Evolutionary conservation across 2,329 filamentous ascomycete genomes (phyloP).

Genomic region (Xylaria sp.): DNA sequence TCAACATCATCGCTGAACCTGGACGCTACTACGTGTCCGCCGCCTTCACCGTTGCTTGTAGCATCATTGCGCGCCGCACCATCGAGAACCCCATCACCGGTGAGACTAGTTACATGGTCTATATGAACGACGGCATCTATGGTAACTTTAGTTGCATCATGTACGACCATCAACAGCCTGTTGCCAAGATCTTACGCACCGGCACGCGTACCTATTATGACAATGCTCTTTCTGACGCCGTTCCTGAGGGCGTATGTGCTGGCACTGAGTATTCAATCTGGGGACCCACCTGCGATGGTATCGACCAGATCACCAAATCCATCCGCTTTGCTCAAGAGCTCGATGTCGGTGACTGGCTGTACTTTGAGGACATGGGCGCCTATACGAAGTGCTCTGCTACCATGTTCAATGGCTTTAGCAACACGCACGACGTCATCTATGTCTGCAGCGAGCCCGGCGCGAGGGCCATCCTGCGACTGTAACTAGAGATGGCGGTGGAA

Average conservation of each 20-base stretch:
- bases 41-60: conserved; percentile 94
- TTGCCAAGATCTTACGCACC: conserved; percentile 80
- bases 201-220: conserved; percentile 68
- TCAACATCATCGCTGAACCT: conserved; percentile 94
- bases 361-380: conserved; percentile 98
- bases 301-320: conserved; percentile 89
- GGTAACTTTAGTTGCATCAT: conserved; percentile 99
- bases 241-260: conserved; percentile 53
- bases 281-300: conserved; percentile 97
- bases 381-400: conserved; percentile 99
- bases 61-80: conserved; percentile 93
- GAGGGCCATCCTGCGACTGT: conserved; percentile 69
- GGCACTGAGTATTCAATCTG: conserved; percentile 92
- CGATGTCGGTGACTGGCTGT: conserved; percentile 96
- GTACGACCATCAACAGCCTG: conserved; percentile 95
- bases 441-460: conserved; percentile 94
- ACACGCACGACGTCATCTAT: conserved; percentile 92
- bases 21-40: conserved; percentile 95
- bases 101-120: conserved; percentile 89
- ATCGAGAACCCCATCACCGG: conserved; percentile 75
- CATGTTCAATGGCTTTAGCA: conserved; percentile 95
- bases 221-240: conserved; percentile 59
- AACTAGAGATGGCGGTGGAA: conserved; percentile 12
- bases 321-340: conserved; percentile 80
- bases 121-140: conserved; percentile 97